Evolutionary conservation across 2,329 filamentous ascomycete genomes (phyloP).

Genomic region (Leptographium lundbergii): DNA sequence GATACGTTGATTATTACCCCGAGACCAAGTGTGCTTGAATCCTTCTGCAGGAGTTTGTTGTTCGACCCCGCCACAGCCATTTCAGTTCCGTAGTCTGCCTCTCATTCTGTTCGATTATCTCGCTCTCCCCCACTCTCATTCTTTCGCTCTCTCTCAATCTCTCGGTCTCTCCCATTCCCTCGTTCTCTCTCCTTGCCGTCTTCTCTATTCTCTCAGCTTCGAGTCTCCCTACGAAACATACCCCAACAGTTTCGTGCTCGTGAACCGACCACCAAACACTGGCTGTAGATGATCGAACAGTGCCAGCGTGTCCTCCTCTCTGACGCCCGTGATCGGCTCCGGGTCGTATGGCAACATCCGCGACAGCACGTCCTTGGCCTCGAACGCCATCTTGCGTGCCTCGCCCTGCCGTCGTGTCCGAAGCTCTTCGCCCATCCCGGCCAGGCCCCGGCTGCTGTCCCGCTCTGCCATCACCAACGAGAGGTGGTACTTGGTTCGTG

Average conservation of each 20-base stretch:
- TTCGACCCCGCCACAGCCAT: too few species aligned
- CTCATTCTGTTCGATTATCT: too few species aligned
- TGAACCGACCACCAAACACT: conserved; percentile 11
- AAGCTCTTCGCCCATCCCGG: neutral
- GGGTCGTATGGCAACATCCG: conserved; percentile 12
- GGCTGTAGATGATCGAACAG: conserved; percentile 12
- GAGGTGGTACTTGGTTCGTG: conserved; percentile 11
- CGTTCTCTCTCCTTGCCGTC: too few species aligned
- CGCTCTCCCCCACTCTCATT: too few species aligned
- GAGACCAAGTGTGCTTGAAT: too few species aligned
- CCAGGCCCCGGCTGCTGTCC: neutral
- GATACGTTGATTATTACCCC: too few species aligned
- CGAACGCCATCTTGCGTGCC: conserved; percentile 6
- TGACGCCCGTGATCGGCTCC: conserved; percentile 8
- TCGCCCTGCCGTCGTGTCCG: neutral
- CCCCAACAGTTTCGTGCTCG: conserved; percentile 7
- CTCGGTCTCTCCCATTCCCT: too few species aligned
- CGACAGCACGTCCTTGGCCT: conserved; percentile 11
- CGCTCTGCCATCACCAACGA: conserved; percentile 6
- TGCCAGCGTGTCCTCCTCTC: conserved; percentile 9
- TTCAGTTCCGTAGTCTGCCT: too few species aligned
- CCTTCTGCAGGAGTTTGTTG: too few species aligned
- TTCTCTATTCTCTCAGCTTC: too few species aligned
- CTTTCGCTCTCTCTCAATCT: too few species aligned
- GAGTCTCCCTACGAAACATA: conserved; percentile 4